Conservation (phyloP, 495 filamentous ascomycete species). For the Melanomma pulvis-pyrius region DNA sequence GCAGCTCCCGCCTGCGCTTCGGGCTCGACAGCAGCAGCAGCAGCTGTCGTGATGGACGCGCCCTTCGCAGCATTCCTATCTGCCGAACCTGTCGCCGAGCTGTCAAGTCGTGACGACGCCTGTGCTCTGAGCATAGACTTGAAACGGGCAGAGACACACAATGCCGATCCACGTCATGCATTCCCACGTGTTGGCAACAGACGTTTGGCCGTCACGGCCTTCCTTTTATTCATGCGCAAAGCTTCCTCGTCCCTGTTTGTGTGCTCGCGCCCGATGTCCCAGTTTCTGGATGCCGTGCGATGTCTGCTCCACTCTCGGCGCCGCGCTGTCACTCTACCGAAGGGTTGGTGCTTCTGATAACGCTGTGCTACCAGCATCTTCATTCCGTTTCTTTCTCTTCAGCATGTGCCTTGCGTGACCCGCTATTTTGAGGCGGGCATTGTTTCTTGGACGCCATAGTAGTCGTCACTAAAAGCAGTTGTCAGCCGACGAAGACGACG, state of each 20-base stretch:
- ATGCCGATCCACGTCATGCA: constrained; percentile 25
- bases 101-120: constrained; percentile 12
- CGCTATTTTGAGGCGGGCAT: neutral
- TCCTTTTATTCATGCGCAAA: constrained; percentile 21
- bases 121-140: constrained; percentile 30
- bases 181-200: constrained; percentile 20
- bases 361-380: neutral
- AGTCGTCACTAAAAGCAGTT: neutral
- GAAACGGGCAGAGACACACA: constrained; percentile 24
- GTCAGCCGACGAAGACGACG: neutral
- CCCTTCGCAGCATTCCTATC: neutral
- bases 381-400: constrained; percentile 3
- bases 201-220: constrained; percentile 14
- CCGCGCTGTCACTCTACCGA: constrained; percentile 7
- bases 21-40: neutral
- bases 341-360: neutral
- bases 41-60: neutral
- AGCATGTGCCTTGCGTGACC: constrained; percentile 1
- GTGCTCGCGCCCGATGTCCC: neutral
- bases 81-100: neutral
- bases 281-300: neutral
- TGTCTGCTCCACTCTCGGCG: neutral
- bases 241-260: constrained; percentile 1
- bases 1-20: neutral
- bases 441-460: neutral